Evolutionary conservation across 2,329 filamentous ascomycete species (phyloP), one percentile per base, ranked within the genome.

Genomic region (Mycogone perniciosa): DNA sequence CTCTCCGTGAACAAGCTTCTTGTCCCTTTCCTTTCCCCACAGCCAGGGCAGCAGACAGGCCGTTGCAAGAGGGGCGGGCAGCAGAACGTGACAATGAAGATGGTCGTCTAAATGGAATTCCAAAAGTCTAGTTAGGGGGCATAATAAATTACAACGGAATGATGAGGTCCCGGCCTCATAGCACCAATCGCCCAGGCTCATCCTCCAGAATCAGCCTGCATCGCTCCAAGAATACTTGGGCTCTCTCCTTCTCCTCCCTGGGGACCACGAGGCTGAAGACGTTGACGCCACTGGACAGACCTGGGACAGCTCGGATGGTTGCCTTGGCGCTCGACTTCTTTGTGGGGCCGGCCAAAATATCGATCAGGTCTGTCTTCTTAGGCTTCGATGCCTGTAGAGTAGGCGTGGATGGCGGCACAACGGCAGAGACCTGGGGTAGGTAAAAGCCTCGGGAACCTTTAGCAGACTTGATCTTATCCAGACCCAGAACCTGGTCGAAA

Each of bases 401-500:
- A 33, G 70, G 67, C 1, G 77, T 62, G 37, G 80, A 72, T 41
- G 66, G 59, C 20, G 20, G 20, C 20, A 20, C 20, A 11, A 89
- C 64, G 30, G 77, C 77, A 7, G 75, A 72, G 59, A 96, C 81
- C 62, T 89, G 82, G 2, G 91, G 90, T 7, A 80, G 66, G 79
- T 95, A 78, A 72, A 75, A 57, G 73, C 90, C 71, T 67, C 81
- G 66, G 64, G 80, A 75, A 27, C 38, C 40, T 52, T 79, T 74
- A 58, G 79, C 71, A 7, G 59, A 60, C 61, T 67, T 66, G 55
- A 68, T 46, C 58, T 68, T 65, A 64, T 79, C 71, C 20, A 90
- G 72, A 7, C 91, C 92, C 6, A 99, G 79, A 10, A 97, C 77
- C 61, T 92, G 84, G 65, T 96, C 84, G 71, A 97, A 97, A 9